A percentile compares a stretch with the other conserved stretches of the same genome.
phyloP scores from a whole-genome alignment of 2,329 filamentous ascomycete species.

The Aureobasidium sp. region DNA sequence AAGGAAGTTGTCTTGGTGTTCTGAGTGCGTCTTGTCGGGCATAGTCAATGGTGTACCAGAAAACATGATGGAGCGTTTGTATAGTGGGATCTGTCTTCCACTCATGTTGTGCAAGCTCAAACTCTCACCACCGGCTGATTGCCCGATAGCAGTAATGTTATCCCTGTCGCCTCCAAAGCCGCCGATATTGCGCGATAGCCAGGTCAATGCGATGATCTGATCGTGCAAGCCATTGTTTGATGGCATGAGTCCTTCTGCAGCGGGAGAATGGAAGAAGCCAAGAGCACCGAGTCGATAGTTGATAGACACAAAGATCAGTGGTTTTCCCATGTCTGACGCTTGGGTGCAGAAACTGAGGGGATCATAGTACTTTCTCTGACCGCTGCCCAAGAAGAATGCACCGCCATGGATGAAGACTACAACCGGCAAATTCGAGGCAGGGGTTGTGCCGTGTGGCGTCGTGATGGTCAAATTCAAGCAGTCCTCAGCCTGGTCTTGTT shows the following conservation, averaged over 20 bases:
- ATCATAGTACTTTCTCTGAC: conserved; percentile 10
- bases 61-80: conserved; percentile 15
- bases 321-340: conserved; percentile 3
- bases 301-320: conserved; percentile 11
- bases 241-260: conserved; percentile 9
- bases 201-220: conserved; percentile 45
- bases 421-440: conserved; percentile 1
- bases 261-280: conserved; percentile 13
- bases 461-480: conserved; percentile 13
- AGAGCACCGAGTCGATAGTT: conserved; percentile 15
- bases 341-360: conserved; percentile 9
- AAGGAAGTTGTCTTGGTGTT: conserved; percentile 16
- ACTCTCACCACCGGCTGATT: conserved; percentile 16
- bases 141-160: conserved; percentile 16
- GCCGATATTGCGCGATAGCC: conserved; percentile 42
- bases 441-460: not conserved
- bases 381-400: conserved; percentile 12
- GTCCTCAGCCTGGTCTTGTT: conserved; percentile 9
- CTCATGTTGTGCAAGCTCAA: conserved; percentile 14
- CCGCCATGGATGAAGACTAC: conserved; percentile 15
- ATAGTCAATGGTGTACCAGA: conserved; percentile 15
- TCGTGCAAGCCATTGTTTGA: conserved; percentile 46
- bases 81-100: conserved; percentile 1
- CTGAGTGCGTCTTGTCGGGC: conserved; percentile 12
- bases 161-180: conserved; percentile 39